Evolutionary conservation across 148 eudicot species (phyloP), one percentile per base, ranked within the genome.

Genomic region (Tetragonia tetragonoides): DNA sequence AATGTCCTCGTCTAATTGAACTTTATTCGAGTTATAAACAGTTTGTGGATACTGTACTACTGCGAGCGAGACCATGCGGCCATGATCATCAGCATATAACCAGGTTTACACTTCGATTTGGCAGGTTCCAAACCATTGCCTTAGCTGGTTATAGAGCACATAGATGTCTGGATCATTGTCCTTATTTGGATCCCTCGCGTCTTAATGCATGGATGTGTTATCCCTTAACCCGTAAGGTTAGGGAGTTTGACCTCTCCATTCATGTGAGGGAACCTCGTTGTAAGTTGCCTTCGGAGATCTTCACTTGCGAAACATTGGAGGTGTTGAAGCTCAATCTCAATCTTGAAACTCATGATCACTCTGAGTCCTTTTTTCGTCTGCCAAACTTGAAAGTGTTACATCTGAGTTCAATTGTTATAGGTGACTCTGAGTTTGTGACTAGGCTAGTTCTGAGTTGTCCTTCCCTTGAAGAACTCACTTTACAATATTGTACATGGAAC

Each of bases 361-460:
- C 6, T 0, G 2, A 5, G 6, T 6, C 14, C 53, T 73, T 44
- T n/a, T 73, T 74, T 54, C 62, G 23, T 70, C 79, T 82, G 12
- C 78, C 80, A 10, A 49, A 20, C 8, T 66, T 83, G 66, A 77
- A 77, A 67, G 4, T 21, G 20, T 39, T 81, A n/a, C 51, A 62
- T 20, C 41, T 81, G 28, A 1, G 21, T 17, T 49, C 23, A 23
- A n/a, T 65, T 28, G 2, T 54, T 14, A 16, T 81, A 54, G 16
- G n/a, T 38, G 72, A 70, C 18, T 66, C 66, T 53, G 75, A 20
- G 6, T 51, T 78, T 53, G 21, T 81, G 60, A 18, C 9, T 21
- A 81, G 47, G 78, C 65, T 81, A 60, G 41, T 81, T 40, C 63
- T 66, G 15, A 59, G 75, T 24, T 78, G 78, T 70, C 81, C 81